Conservation (phyloP, 192 early-diverging fungal genomes). For the Lobosporangium transversale region DNA sequence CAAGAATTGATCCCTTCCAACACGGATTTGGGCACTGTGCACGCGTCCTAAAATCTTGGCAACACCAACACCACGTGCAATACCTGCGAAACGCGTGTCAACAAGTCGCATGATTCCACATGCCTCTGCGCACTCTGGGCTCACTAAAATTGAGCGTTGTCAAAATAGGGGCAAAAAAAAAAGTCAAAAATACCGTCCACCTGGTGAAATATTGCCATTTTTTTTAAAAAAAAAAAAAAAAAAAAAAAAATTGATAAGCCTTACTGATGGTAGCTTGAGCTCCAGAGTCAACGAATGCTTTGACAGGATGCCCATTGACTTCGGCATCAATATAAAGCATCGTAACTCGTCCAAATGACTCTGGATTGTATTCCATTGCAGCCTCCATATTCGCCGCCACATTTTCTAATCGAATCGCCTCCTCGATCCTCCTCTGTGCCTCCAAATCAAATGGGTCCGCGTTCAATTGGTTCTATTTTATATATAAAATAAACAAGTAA, state of each 20-base stretch:
- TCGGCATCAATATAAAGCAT: constrained; percentile 92
- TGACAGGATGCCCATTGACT: constrained; percentile 89
- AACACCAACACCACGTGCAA: constrained; percentile 93
- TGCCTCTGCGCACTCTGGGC: constrained; percentile 69
- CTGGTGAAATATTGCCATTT: too few relatives aligned
- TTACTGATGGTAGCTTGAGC: constrained; percentile 94
- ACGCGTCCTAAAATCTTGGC: constrained; percentile 98
- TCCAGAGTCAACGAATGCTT: constrained; percentile 97
- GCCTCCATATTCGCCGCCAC: constrained; percentile 83
- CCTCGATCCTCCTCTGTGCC: constrained; percentile 91
- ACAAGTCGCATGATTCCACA: constrained; percentile 92
- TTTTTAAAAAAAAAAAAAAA: constrained; percentile 9
- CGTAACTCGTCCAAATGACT: constrained; percentile 89
- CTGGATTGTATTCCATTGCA: constrained; percentile 95
- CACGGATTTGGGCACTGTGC: constrained; percentile 86
- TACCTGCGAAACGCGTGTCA: constrained; percentile 88
- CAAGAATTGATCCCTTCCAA: constrained; percentile 79
- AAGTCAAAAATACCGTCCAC: too few relatives aligned
- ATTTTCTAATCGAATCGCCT: constrained; percentile 87
- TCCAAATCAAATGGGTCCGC: constrained; percentile 93
- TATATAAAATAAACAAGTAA: neutral
- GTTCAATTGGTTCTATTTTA: constrained; percentile 59
- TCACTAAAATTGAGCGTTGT: constrained; percentile 56
- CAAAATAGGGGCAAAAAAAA: too few relatives aligned
- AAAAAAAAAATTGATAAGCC: neutral